phyloP scores from a whole-genome alignment of 768 basidiomycete genomes.

The Russula lepida region DNA sequence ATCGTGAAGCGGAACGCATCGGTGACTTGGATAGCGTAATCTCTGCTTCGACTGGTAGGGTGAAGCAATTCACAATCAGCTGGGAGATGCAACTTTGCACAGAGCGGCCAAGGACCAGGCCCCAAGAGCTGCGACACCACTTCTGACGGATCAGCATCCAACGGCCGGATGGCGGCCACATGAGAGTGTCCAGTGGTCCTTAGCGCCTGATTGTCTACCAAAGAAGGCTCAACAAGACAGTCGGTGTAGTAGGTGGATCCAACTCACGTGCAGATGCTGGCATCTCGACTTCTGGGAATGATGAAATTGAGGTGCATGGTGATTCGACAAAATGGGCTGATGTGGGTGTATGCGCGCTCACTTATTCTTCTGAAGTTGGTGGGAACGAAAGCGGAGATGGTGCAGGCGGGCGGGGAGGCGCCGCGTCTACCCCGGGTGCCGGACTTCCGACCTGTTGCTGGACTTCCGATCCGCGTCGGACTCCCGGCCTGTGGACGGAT shows the following conservation, averaged over 20 bases:
- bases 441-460: too few species aligned
- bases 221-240: not conserved
- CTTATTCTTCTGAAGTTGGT: slow-evolving; percentile 8
- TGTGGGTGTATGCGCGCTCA: not conserved
- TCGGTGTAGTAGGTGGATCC: not conserved
- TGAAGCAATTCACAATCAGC: slow-evolving; percentile 48
- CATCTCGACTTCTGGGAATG: not conserved
- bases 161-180: slow-evolving; percentile 31
- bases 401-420: slow-evolving; percentile 19
- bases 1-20: slow-evolving; percentile 79
- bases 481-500: too few species aligned
- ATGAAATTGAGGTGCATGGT: not conserved
- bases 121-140: slow-evolving; percentile 56
- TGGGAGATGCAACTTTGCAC: slow-evolving; percentile 61
- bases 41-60: slow-evolving; percentile 73
- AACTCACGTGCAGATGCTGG: not conserved
- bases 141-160: slow-evolving; percentile 47
- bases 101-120: slow-evolving; percentile 83
- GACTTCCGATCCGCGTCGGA: too few species aligned
- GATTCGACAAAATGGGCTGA: not conserved
- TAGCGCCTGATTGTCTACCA: not conserved
- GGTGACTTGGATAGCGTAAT: slow-evolving; percentile 65
- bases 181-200: not conserved
- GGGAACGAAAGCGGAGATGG: slow-evolving; percentile 30
- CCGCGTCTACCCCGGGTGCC: too few species aligned